Base-by-base conservation (phyloP, 768 basidiomycete species). In the Termitomyces sp. region DNA sequence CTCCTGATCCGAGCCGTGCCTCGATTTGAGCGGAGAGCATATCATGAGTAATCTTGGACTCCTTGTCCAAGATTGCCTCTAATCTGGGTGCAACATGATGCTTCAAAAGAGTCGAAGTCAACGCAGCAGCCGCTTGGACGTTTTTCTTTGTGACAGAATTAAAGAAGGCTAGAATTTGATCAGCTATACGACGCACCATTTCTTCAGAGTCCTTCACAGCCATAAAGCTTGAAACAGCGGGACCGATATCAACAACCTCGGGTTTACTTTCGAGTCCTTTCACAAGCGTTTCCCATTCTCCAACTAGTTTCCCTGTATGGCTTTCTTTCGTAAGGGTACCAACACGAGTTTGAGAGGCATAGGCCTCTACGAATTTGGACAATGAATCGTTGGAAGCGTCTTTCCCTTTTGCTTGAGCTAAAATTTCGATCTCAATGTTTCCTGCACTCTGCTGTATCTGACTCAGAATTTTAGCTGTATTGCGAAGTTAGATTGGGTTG, bases 201-300 rank as follows among this genome's bases (percentile, higher is more conserved):
- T 98, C 97, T 44, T 97, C 93, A 28, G 87, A 85, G 66, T 98
- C 95, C 71, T 98, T 98, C 28, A 88, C 83, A 0, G 89, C 87
- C 80, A 98, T 85, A 52, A 92, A 77, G 1, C 86, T 75, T 0
- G 94, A 91, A 16, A 97, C 75, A 0, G 89, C 85, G 2, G 84
- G 75, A 0, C 85, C 79, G 70, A 95, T 89, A 68, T 98, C 97
- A 23, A 91, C 78, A 36, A 86, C 69, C 65, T 94, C 89, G 6
- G 93, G 86, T 66, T 87, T 87, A 5, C 74, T 79, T 5, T 75
- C 70, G 13, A 84, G 75, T 16, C 77, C 81, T 5, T 77, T 74
- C 20, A 93, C 68, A 18, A 82, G 79, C 52, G 81, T 81, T 60
- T 86, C 86, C 95, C 95, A 98, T 63, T 97, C 95, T 32, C 82